These are phyloP conservation scores for Gossypium gossypioides DNA, from an alignment of 441 rosid genomes.

Conservation along the genomic window DNA sequence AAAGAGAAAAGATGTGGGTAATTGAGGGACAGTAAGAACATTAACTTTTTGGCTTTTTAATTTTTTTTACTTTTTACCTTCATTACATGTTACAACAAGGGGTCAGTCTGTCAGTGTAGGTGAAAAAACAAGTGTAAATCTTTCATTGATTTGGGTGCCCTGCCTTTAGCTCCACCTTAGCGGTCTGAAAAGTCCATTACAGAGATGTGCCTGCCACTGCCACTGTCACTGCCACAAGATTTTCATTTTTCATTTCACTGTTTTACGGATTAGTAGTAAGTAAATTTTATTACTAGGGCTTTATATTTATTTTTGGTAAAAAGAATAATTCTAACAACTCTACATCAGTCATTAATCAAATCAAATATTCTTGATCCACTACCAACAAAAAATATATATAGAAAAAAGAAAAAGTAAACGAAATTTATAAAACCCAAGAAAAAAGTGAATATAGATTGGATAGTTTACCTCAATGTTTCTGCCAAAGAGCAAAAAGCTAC, in stretches of 20 bases:
- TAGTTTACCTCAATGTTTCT: neutral
- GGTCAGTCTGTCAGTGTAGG: neutral
- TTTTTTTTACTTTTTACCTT: neutral
- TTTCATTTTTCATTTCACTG: neutral
- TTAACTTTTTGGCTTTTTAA: neutral
- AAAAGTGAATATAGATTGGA: neutral
- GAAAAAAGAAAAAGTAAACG: neutral
- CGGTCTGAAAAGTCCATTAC: constrained; percentile 5
- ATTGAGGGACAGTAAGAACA: neutral
- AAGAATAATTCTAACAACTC: neutral
- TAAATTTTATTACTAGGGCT: neutral
- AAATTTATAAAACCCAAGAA: neutral
- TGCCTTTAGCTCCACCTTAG: neutral
- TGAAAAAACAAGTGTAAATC: neutral
- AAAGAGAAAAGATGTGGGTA: constrained; percentile 6
- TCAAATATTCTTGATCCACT: neutral
- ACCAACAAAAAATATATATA: neutral
- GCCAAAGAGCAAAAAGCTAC: neutral
- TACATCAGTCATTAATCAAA: neutral
- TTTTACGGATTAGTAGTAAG: neutral
- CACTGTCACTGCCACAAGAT: neutral
- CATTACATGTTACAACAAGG: neutral
- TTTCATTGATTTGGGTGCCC: constrained; percentile 8
- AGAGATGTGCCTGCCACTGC: constrained; percentile 1
- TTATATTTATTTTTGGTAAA: neutral